Evolutionary conservation across 2,329 filamentous ascomycete species (phyloP).

Genomic region (Dothistroma pini): DNA sequence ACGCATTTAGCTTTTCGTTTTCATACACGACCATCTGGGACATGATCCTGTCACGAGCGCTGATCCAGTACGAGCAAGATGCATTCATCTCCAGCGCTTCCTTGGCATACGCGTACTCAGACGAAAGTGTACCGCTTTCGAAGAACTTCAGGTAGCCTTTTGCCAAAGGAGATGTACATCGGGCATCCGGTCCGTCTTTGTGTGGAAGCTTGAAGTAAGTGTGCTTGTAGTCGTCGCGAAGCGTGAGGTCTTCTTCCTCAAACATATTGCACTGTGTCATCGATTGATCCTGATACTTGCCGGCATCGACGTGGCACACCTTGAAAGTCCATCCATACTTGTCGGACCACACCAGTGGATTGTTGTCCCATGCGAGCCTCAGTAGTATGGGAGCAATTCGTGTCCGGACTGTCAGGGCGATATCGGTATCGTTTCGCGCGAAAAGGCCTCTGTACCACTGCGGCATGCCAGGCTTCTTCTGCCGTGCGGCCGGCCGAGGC

Average conservation of each 20-base stretch:
- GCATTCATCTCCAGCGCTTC: slow-evolving; percentile 98
- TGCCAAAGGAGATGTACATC: slow-evolving; percentile 83
- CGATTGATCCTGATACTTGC: slow-evolving; percentile 66
- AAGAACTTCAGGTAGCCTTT: slow-evolving; percentile 91
- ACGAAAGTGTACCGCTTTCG: slow-evolving; percentile 81
- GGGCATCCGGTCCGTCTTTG: slow-evolving; percentile 82
- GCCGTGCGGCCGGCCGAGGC: slow-evolving; percentile 70
- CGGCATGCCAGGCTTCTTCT: slow-evolving; percentile 94
- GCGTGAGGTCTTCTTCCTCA: slow-evolving; percentile 63
- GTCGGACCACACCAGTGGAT: slow-evolving; percentile 90
- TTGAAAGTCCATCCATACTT: slow-evolving; percentile 90
- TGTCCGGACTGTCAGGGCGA: slow-evolving; percentile 79
- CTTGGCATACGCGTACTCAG: slow-evolving; percentile 84
- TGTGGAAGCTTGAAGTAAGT: slow-evolving; percentile 92
- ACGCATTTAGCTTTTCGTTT: slow-evolving; percentile 48
- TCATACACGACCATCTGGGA: slow-evolving; percentile 94
- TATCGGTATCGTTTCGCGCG: slow-evolving; percentile 60
- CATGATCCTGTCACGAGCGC: slow-evolving; percentile 85
- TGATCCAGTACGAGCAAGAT: slow-evolving; percentile 99
- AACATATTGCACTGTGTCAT: slow-evolving; percentile 72
- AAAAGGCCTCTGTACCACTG: slow-evolving; percentile 96
- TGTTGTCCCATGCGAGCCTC: slow-evolving; percentile 79
- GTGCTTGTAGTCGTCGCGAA: slow-evolving; percentile 64
- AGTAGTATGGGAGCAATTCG: slow-evolving; percentile 82
- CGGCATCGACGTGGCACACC: slow-evolving; percentile 60